These are phyloP conservation scores for Sporisorium exsertum DNA, from an alignment of 1,284 basidiomycete species.

Conservation along the genomic window DNA sequence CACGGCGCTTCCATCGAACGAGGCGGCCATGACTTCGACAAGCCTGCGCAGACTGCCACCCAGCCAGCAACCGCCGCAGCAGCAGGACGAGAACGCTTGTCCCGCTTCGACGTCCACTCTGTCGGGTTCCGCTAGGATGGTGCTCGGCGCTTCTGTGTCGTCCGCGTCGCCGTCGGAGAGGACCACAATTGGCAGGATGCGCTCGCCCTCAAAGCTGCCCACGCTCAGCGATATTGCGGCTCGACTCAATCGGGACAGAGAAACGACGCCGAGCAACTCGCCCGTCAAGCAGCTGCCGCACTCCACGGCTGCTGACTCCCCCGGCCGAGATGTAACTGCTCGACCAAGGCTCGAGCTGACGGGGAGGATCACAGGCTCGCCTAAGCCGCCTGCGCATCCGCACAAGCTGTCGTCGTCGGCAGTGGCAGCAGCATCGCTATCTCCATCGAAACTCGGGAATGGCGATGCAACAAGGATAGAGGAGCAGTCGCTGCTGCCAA, in stretches of 20 bases:
- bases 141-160: background rate
- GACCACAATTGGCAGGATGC: background rate
- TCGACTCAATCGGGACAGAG: slow-evolving; percentile 38
- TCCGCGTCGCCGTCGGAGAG: slow-evolving; percentile 8
- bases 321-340: background rate
- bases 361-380: slow-evolving; percentile 38
- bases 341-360: slow-evolving; percentile 42
- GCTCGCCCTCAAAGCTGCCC: slow-evolving; percentile 43
- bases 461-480: background rate
- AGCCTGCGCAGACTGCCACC: slow-evolving; percentile 30
- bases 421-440: background rate
- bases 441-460: background rate
- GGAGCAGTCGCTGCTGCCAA: background rate
- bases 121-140: slow-evolving; percentile 8
- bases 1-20: too few relatives aligned
- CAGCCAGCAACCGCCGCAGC: slow-evolving; percentile 8
- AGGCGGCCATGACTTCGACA: slow-evolving; percentile 21
- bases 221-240: slow-evolving; percentile 59
- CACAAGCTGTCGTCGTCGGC: background rate
- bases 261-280: slow-evolving; percentile 18
- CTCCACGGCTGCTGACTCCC: background rate
- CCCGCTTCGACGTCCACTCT: slow-evolving; percentile 3
- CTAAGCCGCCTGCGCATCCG: slow-evolving; percentile 9
- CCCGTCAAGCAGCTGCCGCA: slow-evolving; percentile 17
- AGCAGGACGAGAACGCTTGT: slow-evolving; percentile 29